Percentiles rank a stretch among this genome's conserved stretches.
phyloP scores from a whole-genome alignment of 139 green algal genomes.

The Chlamydomonas sp. region DNA sequence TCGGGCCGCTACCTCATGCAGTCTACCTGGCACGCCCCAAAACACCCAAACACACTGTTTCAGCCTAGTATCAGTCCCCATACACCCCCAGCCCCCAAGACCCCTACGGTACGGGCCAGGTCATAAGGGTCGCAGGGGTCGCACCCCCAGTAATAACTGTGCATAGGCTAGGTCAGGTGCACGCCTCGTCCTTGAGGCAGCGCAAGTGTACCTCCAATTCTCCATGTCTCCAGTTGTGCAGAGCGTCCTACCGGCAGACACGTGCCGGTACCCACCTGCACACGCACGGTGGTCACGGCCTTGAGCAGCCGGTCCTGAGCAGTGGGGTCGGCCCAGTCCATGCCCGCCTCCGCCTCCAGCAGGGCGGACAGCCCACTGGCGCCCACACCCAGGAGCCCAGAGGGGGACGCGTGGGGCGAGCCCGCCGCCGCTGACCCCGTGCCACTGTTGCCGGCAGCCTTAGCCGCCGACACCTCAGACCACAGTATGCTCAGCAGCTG shows the following conservation, averaged over 20 bases:
- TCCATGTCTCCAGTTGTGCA: neutral
- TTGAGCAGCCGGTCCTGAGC: conserved; percentile 28
- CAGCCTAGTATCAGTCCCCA: too few relatives aligned
- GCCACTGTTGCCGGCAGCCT: neutral
- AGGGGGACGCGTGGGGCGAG: neutral
- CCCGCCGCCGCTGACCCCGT: neutral
- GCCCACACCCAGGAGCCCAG: neutral
- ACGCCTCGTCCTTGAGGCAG: too few relatives aligned
- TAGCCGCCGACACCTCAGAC: conserved; percentile 12
- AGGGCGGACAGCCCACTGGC: neutral
- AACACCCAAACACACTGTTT: too few relatives aligned
- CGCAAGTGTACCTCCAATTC: too few relatives aligned
- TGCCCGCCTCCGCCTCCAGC: neutral
- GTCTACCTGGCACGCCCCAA: too few relatives aligned
- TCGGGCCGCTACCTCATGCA: too few relatives aligned
- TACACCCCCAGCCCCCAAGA: too few relatives aligned
- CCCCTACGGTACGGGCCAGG: too few relatives aligned
- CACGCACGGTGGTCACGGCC: conserved; percentile 5
- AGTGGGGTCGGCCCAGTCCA: conserved; percentile 20
- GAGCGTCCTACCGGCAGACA: neutral
- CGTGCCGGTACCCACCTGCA: neutral
- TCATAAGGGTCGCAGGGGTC: too few relatives aligned
- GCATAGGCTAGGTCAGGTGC: too few relatives aligned
- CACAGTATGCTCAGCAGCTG: conserved; percentile 25
- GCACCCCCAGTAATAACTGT: too few relatives aligned